Conservation (phyloP, 441 rosid genomes). For the Erysimum pusillum region DNA sequence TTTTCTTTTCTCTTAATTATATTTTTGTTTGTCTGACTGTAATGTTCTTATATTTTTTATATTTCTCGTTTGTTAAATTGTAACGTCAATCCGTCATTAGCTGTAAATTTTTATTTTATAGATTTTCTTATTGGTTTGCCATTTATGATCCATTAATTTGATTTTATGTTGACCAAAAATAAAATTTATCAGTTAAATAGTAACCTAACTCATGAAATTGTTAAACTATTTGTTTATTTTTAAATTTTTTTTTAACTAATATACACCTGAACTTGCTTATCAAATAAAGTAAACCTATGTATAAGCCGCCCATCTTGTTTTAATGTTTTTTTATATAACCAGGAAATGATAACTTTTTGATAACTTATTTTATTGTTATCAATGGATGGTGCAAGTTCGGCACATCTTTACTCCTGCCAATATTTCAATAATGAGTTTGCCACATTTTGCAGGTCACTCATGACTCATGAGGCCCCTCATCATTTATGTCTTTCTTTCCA, state of each 20-base stretch:
- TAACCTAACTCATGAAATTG: no score
- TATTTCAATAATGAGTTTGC: conserved; percentile 22
- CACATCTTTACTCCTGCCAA: conserved; percentile 9
- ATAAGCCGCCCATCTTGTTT: background rate
- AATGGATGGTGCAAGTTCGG: background rate
- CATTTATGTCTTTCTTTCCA: conserved; percentile 9
- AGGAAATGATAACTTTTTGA: no score
- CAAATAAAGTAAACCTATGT: background rate
- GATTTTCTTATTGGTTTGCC: background rate
- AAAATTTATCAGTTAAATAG: no score
- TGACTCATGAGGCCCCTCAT: conserved; percentile 1
- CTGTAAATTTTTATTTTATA: background rate
- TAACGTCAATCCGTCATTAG: background rate
- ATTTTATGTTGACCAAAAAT: background rate
- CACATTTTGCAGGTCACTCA: conserved; percentile 22
- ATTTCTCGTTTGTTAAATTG: background rate
- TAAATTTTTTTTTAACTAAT: no score
- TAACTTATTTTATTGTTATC: background rate
- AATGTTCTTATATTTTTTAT: no score
- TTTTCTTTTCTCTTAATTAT: no score
- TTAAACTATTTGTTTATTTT: no score
- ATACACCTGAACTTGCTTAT: background rate
- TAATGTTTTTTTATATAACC: no score
- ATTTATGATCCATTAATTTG: background rate
- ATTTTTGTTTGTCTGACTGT: no score